Evolutionary conservation across 2,329 filamentous ascomycete species (phyloP), one percentile per base, ranked within the genome.

Genomic region (Talaromyces islandicus): DNA sequence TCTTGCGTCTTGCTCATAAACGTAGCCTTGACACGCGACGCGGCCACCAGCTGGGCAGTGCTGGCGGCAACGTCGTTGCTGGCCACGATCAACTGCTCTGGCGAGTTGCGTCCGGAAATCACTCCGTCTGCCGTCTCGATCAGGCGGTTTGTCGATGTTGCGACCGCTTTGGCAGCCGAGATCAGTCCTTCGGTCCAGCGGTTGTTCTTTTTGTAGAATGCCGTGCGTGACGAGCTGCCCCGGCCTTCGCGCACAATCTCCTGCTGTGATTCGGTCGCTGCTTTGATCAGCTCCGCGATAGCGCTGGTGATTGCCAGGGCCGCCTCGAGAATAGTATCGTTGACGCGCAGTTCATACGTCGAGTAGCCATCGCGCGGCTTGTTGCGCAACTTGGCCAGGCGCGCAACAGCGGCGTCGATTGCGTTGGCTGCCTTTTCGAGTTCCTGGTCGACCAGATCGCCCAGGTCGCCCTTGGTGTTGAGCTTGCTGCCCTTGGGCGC

Each of bases 141-240:
- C 66, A 99, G 85, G 48, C 88, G 94, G 78, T 97, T 97, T 11
- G 94, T 99, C 17, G 92, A 95, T 1, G 85, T 84, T 3, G 94
- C 94, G 19, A 99, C 94, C 0, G 94, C 94, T 79, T 99, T 99
- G 65, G 94, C 93, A 0, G 94, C 94, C 41, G 91, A 96, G 72
- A 99, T 97, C 62, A 99, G 86, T 54, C 94, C 94, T 72, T 99
- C 94, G 0, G 94, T 99, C 94, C 94, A 99, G 57, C 94, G 86
- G 78, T 97, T 99, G 84, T 99, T 97, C 82, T 97, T 97, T 84
- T 97, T 97, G 87, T 99, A 99, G 76, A 99, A 99, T 25, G 92
- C 92, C 1, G 92, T 95, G 60, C 88, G 85, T 51, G 91, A 95
- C 56, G 90, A 91, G 27, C 88, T 89, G 38, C 94, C 94, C 21